Conservation (phyloP, 2,329 filamentous ascomycete species). For the Pseudocercospora eumusae region DNA sequence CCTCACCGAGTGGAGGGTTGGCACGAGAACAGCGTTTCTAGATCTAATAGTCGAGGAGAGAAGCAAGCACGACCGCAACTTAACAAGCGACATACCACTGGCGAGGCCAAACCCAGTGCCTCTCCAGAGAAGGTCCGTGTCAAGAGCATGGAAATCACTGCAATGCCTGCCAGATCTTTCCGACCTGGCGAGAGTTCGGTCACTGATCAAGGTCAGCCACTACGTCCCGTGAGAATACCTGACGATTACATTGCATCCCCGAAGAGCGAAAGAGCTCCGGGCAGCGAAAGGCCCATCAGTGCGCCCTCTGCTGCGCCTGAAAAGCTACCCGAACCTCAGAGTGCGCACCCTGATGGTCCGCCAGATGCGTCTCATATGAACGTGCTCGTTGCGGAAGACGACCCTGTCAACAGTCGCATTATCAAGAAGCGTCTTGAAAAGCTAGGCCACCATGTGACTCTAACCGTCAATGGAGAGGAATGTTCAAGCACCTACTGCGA, state of each 20-base stretch:
- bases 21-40: slow-evolving; percentile 26
- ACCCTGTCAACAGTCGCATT: slow-evolving; percentile 82
- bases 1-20: slow-evolving; percentile 47
- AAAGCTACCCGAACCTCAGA: slow-evolving; percentile 13
- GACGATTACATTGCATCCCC: slow-evolving; percentile 41
- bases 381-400: slow-evolving; percentile 82
- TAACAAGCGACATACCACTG: slow-evolving; percentile 34
- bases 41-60: slow-evolving; percentile 28
- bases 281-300: slow-evolving; percentile 12
- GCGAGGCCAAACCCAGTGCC: slow-evolving; percentile 11
- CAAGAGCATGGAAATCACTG: slow-evolving; percentile 29
- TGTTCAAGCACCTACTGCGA: slow-evolving; percentile 72
- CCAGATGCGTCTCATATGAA: slow-evolving; percentile 52
- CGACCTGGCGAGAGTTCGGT: slow-evolving; percentile 45
- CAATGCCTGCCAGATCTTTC: slow-evolving; percentile 44
- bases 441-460: slow-evolving; percentile 67
- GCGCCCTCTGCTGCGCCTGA: neutral
- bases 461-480: slow-evolving; percentile 82
- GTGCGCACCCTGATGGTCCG: slow-evolving; percentile 19
- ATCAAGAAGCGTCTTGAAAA: slow-evolving; percentile 78
- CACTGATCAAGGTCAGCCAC: slow-evolving; percentile 44
- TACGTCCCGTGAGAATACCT: slow-evolving; percentile 51
- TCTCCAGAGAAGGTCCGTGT: slow-evolving; percentile 24
- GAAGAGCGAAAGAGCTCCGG: slow-evolving; percentile 5
- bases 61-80: slow-evolving; percentile 28